Base-by-base conservation (phyloP, 2,329 filamentous ascomycete genomes). In the Hypomyces perniciosus region DNA sequence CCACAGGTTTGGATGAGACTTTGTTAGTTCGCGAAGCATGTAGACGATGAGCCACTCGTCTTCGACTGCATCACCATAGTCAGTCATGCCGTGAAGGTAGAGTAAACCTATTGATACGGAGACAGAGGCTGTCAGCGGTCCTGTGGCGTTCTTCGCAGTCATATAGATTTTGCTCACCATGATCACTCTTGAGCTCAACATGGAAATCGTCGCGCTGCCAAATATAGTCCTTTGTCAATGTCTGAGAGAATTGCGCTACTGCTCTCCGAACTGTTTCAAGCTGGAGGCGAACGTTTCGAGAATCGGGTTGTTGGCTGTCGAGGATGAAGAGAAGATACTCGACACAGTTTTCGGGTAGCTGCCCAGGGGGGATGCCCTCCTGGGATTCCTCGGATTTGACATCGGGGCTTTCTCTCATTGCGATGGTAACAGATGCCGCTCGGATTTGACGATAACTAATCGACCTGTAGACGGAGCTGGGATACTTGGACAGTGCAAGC, bases 41-140 rank as follows among this genome's bases (percentile, higher is more conserved):
- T 91, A 96, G 20, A 97, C 91, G 53, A 97, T 85, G 5, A 97
- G 79, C 95, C 93, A 99, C 72, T 99, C 95, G 61, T 99, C 93
- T 62, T 96, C 92, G 4, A 97, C 84, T 0, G 90, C 93, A 68
- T 99, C 95, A 7, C 92, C 91, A 62, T 90, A 97, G 65, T 92
- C 88, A 1, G 90, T 93, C 46, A 77, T 75, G 20, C 92, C 92
- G 56, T 82, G 79, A 5, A 99, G 77, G 56, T 84, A 83, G n/a
- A 74, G 63, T 7, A 81, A 63, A 1, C 76, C 78, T 78, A 6
- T 31, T 4, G 12, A 20, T n/a, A 40, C 44, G 29, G 45, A 46
- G 31, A 9, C 13, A 13, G 10, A 20, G 20, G 20, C 20, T 20
- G 20, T 20, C 20, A 20, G 20, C 3, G 20, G 37, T 4, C 10